phyloP scores from a whole-genome alignment of 257 asterid genomes.

The Primulina huaijiensis region DNA sequence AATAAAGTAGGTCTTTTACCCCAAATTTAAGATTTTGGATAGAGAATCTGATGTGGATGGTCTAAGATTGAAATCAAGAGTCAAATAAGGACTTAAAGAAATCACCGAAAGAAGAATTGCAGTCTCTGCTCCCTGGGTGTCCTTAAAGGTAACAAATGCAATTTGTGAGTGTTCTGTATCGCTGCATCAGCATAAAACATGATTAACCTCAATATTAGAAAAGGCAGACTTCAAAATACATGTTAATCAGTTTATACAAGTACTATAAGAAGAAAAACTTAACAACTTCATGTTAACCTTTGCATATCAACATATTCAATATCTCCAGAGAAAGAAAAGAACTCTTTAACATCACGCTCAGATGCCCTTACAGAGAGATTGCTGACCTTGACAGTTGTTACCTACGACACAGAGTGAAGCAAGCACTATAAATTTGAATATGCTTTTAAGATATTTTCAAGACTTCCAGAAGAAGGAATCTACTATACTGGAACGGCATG shows the following conservation, averaged over 20 bases:
- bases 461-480: neutral
- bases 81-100: constrained; percentile 17
- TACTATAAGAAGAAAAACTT: neutral
- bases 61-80: neutral
- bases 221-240: neutral
- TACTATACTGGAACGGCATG: neutral
- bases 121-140: constrained; percentile 92
- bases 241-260: neutral
- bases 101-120: constrained; percentile 95
- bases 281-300: constrained; percentile 42
- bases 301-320: constrained; percentile 88
- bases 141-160: constrained; percentile 93
- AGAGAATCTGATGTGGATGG: no score
- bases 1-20: no score
- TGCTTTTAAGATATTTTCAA: neutral
- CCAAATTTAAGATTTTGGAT: no score
- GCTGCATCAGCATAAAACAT: constrained; percentile 37
- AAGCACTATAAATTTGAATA: constrained; percentile 11
- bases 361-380: constrained; percentile 85
- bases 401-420: constrained; percentile 36
- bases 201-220: neutral
- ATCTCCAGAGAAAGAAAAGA: constrained; percentile 94
- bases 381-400: constrained; percentile 80
- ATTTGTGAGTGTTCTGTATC: constrained; percentile 80
- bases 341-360: constrained; percentile 76